phyloP scores from a whole-genome alignment of 352 stramenopile genomes.

The Pseudoperonospora humuli region DNA sequence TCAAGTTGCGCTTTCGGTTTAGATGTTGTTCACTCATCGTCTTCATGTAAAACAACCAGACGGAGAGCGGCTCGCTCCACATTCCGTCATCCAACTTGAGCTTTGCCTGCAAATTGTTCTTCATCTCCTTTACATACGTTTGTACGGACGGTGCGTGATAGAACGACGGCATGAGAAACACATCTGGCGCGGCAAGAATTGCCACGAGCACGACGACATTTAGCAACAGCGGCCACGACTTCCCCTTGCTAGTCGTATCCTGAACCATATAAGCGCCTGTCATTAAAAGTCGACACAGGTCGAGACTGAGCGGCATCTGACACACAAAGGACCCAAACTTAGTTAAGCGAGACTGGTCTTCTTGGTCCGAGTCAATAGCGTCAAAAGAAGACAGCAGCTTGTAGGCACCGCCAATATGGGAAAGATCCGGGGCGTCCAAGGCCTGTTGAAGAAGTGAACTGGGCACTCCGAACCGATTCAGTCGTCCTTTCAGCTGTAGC shows the following conservation, averaged over 20 bases:
- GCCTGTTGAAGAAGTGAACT: constrained; percentile 60
- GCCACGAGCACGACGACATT: constrained; percentile 62
- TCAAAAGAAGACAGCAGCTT: constrained; percentile 62
- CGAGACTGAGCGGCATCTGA: constrained; percentile 65
- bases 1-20: constrained; percentile 34
- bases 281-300: constrained; percentile 68
- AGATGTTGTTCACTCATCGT: constrained; percentile 39
- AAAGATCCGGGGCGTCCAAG: constrained; percentile 55
- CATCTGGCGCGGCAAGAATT: constrained; percentile 54
- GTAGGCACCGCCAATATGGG: constrained; percentile 70
- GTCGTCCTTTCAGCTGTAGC: constrained; percentile 62
- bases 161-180: constrained; percentile 75
- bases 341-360: constrained; percentile 55
- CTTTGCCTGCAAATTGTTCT: constrained; percentile 59
- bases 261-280: constrained; percentile 42
- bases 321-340: constrained; percentile 74
- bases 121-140: constrained; percentile 73
- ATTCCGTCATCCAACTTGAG: constrained; percentile 44
- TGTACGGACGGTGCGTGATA: constrained; percentile 60
- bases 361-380: constrained; percentile 52
- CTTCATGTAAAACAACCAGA: constrained; percentile 68
- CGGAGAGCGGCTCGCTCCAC: constrained; percentile 71
- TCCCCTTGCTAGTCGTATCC: constrained; percentile 12
- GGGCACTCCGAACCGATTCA: constrained; percentile 63
- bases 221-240: constrained; percentile 37